These are phyloP conservation scores for Beta macrorhiza DNA, from an alignment of 179 eudicot species.

Conservation along the genomic window DNA sequence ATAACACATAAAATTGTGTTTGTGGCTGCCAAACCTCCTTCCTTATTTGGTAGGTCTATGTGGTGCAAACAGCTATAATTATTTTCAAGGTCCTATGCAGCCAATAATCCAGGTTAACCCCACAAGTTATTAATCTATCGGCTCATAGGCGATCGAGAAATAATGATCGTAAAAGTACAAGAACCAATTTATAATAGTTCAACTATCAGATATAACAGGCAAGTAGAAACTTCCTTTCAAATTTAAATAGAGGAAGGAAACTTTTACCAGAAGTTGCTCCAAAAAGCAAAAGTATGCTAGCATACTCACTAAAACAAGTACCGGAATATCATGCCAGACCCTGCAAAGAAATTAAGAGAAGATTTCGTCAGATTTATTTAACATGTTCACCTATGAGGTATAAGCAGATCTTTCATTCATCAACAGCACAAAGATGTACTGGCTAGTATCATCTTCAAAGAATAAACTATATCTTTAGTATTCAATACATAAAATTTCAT, in stretches of 20 bases:
- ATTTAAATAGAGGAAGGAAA: constrained; percentile 8
- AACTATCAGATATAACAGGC: background rate
- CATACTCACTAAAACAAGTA: constrained; percentile 84
- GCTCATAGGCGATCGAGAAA: background rate
- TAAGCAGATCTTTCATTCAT: background rate
- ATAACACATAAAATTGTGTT: no score
- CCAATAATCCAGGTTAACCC: background rate
- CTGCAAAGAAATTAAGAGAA: constrained; percentile 39
- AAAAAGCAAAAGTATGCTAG: constrained; percentile 88
- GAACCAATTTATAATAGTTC: background rate
- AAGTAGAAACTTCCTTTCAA: constrained; percentile 3
- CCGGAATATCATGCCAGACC: constrained; percentile 87
- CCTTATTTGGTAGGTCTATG: background rate
- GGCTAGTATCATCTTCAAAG: background rate
- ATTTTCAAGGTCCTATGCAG: background rate
- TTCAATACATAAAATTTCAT: no score
- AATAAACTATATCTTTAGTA: background rate
- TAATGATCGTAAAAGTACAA: background rate
- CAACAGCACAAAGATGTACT: background rate
- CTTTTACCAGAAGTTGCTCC: constrained; percentile 85
- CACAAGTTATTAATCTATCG: background rate
- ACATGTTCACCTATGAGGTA: background rate
- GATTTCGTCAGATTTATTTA: constrained; percentile 1
- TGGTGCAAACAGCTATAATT: background rate
- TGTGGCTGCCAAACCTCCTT: background rate